Conservation (phyloP, 106 monocot species). For the Dendrobium huoshanense region DNA sequence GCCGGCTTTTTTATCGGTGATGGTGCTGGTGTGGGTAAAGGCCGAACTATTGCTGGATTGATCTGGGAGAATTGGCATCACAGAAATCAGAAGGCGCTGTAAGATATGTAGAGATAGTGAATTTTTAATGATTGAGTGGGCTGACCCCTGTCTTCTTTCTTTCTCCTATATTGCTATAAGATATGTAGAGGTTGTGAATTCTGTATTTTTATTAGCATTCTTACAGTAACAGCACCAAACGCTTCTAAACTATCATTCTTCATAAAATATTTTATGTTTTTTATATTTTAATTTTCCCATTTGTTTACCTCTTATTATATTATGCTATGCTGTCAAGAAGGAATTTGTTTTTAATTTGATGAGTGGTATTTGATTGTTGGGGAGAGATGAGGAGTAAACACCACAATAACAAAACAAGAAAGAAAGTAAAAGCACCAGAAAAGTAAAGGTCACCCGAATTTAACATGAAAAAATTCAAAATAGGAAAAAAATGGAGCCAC, state of each 20-base stretch:
- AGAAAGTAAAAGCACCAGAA: no score
- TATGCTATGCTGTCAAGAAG: no score
- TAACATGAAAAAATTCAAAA: no score
- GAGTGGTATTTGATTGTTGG: no score
- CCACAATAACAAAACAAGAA: no score
- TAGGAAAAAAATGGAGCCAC: no score
- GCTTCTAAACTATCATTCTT: background rate
- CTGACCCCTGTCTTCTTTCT: background rate
- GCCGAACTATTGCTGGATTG: conserved; percentile 93
- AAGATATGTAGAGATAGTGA: conserved; percentile 22
- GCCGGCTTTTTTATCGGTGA: conserved; percentile 99
- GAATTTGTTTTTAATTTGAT: no score
- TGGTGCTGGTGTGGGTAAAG: conserved; percentile 99
- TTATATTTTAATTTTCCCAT: background rate
- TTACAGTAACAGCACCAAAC: background rate
- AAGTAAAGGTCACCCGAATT: no score
- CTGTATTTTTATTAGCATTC: background rate
- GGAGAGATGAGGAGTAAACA: no score
- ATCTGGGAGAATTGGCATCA: conserved; percentile 99
- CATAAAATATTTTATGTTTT: background rate
- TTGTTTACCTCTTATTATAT: background rate
- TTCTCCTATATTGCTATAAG: background rate
- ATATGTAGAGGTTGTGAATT: background rate
- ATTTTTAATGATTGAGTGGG: background rate
- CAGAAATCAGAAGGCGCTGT: conserved; percentile 76